Base-by-base conservation (phyloP, 768 basidiomycete genomes). In the Kwoniella sp. region DNA sequence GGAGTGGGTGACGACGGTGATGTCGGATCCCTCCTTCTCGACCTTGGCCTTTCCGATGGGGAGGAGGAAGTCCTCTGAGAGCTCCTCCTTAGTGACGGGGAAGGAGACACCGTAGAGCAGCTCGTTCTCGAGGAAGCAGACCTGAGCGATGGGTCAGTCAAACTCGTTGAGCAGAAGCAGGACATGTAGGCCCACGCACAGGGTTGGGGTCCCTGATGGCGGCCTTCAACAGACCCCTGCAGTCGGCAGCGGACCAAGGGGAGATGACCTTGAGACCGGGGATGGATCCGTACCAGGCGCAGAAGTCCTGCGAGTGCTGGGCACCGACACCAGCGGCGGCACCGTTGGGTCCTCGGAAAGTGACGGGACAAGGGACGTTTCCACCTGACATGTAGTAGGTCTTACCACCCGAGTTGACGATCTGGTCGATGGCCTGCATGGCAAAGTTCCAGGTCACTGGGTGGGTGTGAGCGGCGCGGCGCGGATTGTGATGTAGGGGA, bases 381-480 rank as follows among this genome's bases (percentile, higher is more conserved):
- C 95, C 95, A 53, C 95, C 95, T 32, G 95, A 98, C 95, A 99
- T 99, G 82, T 99, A 99, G 78, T 96, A 92, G 3, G 95, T 99
- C 80, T 98, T 99, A 56, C 89, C 95, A 50, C 87, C 95, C n/a
- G 95, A 98, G 82, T 99, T 99, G 77, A 99, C 90, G 59, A 99
- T 99, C 72, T 99, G 95, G 78, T 99, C 95, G 75, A 99, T 98
- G 53, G 95, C 92, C 74, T 79, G 75, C 93, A 98, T 99, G 61
- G 93, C 93, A 74, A 99, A 98, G 81, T 99, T 98, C 81, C 93
- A 98, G 14, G 93, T 98, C 93, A 96, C 69, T 67, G 45, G 1
- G 42, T 11, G 48, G 38, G 28, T 31, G 25, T 27, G 22, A 22
- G 29, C 22, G 42, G 11, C n/a, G 50, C 26, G n/a, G 29, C 23